These are phyloP conservation scores for Laburnicola sp. DNA, from an alignment of 2,329 filamentous ascomycete species.

Conservation along the genomic window DNA sequence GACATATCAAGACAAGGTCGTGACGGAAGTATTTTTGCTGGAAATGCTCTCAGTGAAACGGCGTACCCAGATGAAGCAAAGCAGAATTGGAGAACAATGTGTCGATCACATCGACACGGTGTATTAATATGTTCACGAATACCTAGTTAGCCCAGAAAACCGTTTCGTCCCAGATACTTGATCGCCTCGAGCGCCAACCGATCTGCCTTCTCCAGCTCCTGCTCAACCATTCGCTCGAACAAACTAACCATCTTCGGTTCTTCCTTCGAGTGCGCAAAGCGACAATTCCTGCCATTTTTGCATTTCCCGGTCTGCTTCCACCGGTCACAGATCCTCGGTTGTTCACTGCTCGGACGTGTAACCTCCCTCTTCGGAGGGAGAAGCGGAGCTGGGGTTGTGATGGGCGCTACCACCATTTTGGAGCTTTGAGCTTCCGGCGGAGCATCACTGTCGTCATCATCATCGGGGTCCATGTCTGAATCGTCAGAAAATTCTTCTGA, in stretches of 20 bases:
- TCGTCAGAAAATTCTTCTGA: constrained; percentile 28
- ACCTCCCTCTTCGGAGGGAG: constrained; percentile 12
- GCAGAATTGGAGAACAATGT: too few relatives aligned
- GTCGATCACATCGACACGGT: too few relatives aligned
- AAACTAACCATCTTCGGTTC: constrained; percentile 25
- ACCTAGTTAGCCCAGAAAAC: constrained; percentile 48
- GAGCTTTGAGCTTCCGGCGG: constrained; percentile 46
- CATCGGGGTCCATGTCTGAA: constrained; percentile 29
- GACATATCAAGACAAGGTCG: too few relatives aligned
- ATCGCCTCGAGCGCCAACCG: constrained; percentile 50
- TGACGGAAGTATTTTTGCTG: too few relatives aligned
- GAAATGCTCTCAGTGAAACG: too few relatives aligned
- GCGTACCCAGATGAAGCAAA: too few relatives aligned
- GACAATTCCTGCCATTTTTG: constrained; percentile 30
- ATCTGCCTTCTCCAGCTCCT: constrained; percentile 50
- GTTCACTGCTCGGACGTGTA: constrained; percentile 11
- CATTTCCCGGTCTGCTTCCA: constrained; percentile 36
- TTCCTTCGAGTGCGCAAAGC: constrained; percentile 28
- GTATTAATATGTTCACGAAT: too few relatives aligned
- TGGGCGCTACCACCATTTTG: constrained; percentile 29
- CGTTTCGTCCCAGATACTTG: constrained; percentile 50
- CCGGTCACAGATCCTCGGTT: constrained; percentile 23
- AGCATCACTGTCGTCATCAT: constrained; percentile 37
- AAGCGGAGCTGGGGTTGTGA: constrained; percentile 22
- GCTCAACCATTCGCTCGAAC: constrained; percentile 47